Evolutionary conservation across 345 rosid species (phyloP).

Genomic region (Lumnitzera racemosa): DNA sequence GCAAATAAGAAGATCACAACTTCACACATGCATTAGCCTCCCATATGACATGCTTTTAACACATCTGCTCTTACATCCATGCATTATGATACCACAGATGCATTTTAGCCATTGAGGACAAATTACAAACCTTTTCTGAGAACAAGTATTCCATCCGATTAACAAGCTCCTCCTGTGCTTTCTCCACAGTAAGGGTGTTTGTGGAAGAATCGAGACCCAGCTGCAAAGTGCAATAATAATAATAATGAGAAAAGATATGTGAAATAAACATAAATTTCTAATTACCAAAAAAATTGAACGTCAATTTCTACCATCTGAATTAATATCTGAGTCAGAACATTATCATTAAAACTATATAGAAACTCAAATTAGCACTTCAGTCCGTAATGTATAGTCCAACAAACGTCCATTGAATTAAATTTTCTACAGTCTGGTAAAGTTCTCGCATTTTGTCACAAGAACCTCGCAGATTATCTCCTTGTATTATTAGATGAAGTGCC

Average conservation of each 20-base stretch:
- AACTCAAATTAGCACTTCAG: too few species aligned
- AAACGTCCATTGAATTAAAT: too few species aligned
- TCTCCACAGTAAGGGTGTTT: conserved; percentile 44
- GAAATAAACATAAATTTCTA: not conserved
- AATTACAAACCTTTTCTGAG: conserved; percentile 65
- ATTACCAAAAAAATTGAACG: conserved; percentile 3
- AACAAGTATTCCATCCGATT: conserved; percentile 46
- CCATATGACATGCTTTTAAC: conserved; percentile 1
- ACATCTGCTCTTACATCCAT: not conserved
- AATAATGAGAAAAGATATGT: not conserved
- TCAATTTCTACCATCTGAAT: not conserved
- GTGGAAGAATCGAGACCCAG: conserved; percentile 43
- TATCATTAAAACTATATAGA: not conserved
- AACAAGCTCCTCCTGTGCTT: conserved; percentile 52
- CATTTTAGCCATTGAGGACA: not conserved
- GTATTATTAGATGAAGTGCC: not conserved
- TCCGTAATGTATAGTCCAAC: too few species aligned
- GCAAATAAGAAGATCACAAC: too few species aligned
- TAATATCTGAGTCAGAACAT: not conserved
- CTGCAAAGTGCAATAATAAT: conserved; percentile 33
- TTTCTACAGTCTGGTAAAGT: too few species aligned
- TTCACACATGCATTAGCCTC: not conserved
- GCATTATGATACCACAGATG: not conserved
- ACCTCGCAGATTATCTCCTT: too few species aligned
- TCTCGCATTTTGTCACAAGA: too few species aligned